Evolutionary conservation across 2,329 filamentous ascomycete species (phyloP), one percentile per base, ranked within the genome.

Genomic region (Penicillium brasilianum): DNA sequence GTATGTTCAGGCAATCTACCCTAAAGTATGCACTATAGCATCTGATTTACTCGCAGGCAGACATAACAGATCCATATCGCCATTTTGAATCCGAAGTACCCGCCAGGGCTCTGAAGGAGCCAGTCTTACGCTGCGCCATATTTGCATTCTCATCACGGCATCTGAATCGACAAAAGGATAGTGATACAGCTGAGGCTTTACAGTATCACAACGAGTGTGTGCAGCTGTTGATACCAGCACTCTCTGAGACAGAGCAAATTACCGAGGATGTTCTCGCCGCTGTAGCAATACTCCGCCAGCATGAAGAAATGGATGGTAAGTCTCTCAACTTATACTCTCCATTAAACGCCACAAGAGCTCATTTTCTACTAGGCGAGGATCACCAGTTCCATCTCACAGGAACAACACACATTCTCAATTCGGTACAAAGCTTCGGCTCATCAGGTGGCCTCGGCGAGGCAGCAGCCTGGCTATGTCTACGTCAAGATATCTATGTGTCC

Each of bases 401-500:
- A 2, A 74, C 75, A 16, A 75, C 72, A 5, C 72, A 70, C 25
- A 72, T 79, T 4, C 65, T 78, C n/a, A 75, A 74, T 36, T 72
- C 74, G 1, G 71, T 78, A 10, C 74, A 76, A 1, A 72, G 68
- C 2, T 77, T 78, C 55, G 76, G 75, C 5, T 72, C 72, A 1
- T 76, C 74, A 0, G 76, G 76, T n/a, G 76, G 76, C 6, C 64
- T 78, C 3, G 72, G 74, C 0, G 77, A 78, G 58, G 75, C 76
- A 9, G 75, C 76, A n/a, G 75, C 74, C 20, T 78, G 77, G 77
- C 68, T 77, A 20, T 75, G 73, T 28, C 64, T 79, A 1, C 70
- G 77, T n/a, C 74, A 78, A 55, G 75, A 77, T 56, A 76, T 79
- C 16, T 77, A 78, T 57, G 67, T 76, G 9, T 74, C 73, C 0